phyloP scores from a whole-genome alignment of 345 rosid species.

The Salix exigua region DNA sequence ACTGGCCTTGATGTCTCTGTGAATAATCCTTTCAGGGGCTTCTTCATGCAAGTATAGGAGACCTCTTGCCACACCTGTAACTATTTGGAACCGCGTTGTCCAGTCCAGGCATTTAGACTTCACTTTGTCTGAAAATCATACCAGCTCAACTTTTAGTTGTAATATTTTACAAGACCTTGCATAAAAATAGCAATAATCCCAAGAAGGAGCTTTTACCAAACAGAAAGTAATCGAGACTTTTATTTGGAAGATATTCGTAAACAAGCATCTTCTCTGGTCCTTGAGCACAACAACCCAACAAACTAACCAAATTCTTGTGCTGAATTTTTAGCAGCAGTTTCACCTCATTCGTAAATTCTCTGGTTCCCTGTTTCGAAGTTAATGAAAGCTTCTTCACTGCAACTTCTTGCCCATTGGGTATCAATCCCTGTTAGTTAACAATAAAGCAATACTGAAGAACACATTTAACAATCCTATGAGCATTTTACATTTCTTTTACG shows the following conservation, averaged over 20 bases:
- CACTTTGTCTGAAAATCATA: conserved; percentile 11
- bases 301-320: conserved; percentile 28
- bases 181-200: neutral
- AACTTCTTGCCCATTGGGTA: conserved; percentile 26
- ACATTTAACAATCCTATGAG: neutral
- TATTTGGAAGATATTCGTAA: conserved; percentile 32
- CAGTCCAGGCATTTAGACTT: conserved; percentile 24
- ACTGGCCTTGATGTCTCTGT: conserved; percentile 35
- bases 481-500: no score
- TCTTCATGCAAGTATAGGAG: conserved; percentile 33
- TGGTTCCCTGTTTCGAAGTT: conserved; percentile 25
- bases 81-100: conserved; percentile 19
- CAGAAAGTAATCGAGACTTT: conserved; percentile 31
- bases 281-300: conserved; percentile 30
- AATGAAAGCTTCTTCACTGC: conserved; percentile 34
- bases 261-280: conserved; percentile 36
- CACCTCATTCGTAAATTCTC: conserved; percentile 32
- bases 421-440: conserved; percentile 17
- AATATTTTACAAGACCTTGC: neutral
- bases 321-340: conserved; percentile 23
- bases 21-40: conserved; percentile 32
- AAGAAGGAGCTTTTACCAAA: conserved; percentile 15
- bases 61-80: conserved; percentile 30
- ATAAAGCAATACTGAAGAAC: neutral
- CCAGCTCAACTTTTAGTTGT: neutral